Evolutionary conservation across 345 rosid genomes (phyloP).

Genomic region (Melaleuca alternifolia): DNA sequence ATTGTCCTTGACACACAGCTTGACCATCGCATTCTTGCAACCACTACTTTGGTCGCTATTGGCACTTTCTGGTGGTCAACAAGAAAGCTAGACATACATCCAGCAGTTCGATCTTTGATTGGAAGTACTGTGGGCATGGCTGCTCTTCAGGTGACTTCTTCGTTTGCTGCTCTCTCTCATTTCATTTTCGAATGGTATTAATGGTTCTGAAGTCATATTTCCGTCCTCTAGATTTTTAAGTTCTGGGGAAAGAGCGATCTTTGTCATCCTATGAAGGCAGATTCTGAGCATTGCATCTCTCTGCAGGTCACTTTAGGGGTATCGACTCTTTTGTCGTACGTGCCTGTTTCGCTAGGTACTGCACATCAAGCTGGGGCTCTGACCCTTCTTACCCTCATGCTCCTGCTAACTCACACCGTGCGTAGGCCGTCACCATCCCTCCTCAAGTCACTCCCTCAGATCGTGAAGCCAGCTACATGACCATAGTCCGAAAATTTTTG

Average conservation of each 20-base stretch:
- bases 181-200: neutral
- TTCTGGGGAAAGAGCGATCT: neutral
- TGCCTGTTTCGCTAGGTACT: constrained; percentile 70
- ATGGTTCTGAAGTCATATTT: neutral
- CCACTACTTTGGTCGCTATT: constrained; percentile 44
- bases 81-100: constrained; percentile 76
- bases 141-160: constrained; percentile 54
- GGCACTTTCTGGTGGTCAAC: constrained; percentile 71
- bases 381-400: constrained; percentile 65
- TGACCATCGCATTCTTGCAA: constrained; percentile 87
- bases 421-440: constrained; percentile 67
- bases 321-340: constrained; percentile 79
- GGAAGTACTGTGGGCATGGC: constrained; percentile 77
- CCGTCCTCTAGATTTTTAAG: neutral
- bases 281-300: neutral
- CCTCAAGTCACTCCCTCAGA: constrained; percentile 70
- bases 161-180: neutral
- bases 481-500: neutral
- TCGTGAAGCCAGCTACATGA: constrained; percentile 17
- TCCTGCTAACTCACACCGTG: constrained; percentile 71
- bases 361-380: constrained; percentile 89
- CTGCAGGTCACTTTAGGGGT: constrained; percentile 73
- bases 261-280: neutral
- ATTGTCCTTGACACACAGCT: constrained; percentile 27
- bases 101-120: constrained; percentile 64